Conservation (phyloP, 2,329 filamentous ascomycete genomes). For the Pseudogymnoascus sp. region DNA sequence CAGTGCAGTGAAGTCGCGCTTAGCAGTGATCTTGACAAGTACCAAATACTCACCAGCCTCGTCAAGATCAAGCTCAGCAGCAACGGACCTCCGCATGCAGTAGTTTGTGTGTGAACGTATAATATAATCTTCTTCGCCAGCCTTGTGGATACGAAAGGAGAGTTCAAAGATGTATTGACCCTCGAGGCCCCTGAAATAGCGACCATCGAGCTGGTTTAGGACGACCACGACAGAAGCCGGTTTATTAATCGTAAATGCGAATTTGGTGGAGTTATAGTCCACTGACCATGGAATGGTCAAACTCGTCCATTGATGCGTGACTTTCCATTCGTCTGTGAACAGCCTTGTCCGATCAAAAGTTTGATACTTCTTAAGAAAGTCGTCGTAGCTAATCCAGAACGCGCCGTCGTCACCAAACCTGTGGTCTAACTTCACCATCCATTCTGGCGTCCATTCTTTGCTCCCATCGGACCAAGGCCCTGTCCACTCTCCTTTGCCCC, state of each 20-base stretch:
- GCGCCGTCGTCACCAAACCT: conserved; percentile 53
- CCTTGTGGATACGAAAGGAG: conserved; percentile 41
- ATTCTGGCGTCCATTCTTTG: conserved; percentile 52
- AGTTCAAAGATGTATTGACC: conserved; percentile 47
- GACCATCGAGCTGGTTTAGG: conserved; percentile 51
- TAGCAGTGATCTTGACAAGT: conserved; percentile 46
- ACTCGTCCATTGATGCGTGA: conserved; percentile 51
- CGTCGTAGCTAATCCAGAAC: conserved; percentile 56
- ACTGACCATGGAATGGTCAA: conserved; percentile 54
- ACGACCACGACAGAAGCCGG: conserved; percentile 50
- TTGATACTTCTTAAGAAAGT: conserved; percentile 53
- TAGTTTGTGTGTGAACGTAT: conserved; percentile 51
- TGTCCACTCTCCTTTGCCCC: conserved; percentile 53
- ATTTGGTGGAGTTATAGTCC: conserved; percentile 51
- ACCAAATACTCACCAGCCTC: conserved; percentile 48
- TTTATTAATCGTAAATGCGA: conserved; percentile 46
- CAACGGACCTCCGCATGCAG: conserved; percentile 48
- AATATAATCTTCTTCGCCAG: conserved; percentile 48
- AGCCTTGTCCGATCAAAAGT: conserved; percentile 54
- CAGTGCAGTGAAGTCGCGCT: conserved; percentile 33
- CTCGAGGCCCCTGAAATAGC: conserved; percentile 52
- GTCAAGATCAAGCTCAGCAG: conserved; percentile 48
- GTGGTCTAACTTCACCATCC: conserved; percentile 48
- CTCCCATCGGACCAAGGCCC: conserved; percentile 50
- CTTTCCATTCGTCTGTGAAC: conserved; percentile 52